Evolutionary conservation across 345 rosid genomes (phyloP).

Genomic region (Trapa bicornis): DNA sequence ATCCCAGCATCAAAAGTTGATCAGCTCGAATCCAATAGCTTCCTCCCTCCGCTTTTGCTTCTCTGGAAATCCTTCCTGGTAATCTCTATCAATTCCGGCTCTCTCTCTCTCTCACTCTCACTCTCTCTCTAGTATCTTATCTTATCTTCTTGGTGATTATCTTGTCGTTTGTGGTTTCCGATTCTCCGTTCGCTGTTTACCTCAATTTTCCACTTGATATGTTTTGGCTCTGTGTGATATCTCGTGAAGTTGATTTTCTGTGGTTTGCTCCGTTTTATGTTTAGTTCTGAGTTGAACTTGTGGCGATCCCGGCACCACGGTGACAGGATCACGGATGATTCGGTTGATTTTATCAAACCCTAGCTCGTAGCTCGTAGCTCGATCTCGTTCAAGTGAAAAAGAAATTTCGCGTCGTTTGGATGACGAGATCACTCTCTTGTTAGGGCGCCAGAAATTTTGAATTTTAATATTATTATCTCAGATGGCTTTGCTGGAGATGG

Average conservation of each 20-base stretch:
- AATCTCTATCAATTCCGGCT: not conserved
- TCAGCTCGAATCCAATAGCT: not conserved
- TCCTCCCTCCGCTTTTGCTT: not conserved
- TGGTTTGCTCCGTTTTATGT: not conserved
- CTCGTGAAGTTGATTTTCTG: not conserved
- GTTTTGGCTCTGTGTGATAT: not conserved
- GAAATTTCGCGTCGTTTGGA: not conserved
- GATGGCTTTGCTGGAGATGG: not conserved
- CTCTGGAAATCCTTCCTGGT: not conserved
- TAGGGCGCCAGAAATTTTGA: not conserved
- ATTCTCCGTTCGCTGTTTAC: not conserved
- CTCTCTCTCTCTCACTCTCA: not conserved
- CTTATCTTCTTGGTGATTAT: too few species aligned
- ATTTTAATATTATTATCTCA: not conserved
- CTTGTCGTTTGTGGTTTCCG: too few species aligned
- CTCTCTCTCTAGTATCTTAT: too few species aligned
- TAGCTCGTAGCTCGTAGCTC: not conserved
- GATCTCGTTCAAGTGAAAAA: not conserved
- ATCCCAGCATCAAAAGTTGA: not conserved
- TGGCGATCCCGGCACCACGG: not conserved
- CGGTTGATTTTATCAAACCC: not conserved
- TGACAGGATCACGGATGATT: not conserved
- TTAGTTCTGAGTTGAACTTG: not conserved
- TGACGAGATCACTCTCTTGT: not conserved
- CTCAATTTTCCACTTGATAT: not conserved